Evolutionary conservation across 140 eudicot genomes (phyloP).

Genomic region (Bidens hawaiensis): DNA sequence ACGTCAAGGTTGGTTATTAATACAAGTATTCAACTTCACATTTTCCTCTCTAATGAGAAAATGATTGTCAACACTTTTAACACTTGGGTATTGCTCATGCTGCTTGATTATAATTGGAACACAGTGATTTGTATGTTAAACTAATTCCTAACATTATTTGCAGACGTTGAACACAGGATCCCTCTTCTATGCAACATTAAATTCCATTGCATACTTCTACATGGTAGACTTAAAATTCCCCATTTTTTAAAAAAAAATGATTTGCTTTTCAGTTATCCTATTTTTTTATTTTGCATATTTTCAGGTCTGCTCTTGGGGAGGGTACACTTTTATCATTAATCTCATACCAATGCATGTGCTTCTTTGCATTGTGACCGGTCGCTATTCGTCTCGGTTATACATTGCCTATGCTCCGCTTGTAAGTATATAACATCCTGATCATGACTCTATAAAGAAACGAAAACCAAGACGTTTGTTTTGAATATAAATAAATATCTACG

Average conservation of each 20-base stretch:
- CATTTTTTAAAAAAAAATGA: constrained; percentile 6
- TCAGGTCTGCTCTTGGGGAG: constrained; percentile 99
- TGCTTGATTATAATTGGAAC: constrained; percentile 9
- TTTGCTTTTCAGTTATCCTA: neutral
- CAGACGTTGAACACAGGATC: constrained; percentile 99
- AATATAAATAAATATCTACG: neutral
- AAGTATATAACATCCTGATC: constrained; percentile 29
- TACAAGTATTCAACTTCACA: neutral
- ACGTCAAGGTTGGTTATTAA: constrained; percentile 58
- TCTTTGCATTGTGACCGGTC: constrained; percentile 95
- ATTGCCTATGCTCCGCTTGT: constrained; percentile 98
- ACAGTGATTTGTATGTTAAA: neutral
- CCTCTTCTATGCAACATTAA: constrained; percentile 91
- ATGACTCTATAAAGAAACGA: neutral
- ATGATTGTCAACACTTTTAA: neutral
- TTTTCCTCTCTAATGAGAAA: neutral
- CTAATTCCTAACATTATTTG: constrained; percentile 23
- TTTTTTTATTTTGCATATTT: neutral
- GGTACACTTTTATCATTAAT: constrained; percentile 95
- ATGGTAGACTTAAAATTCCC: constrained; percentile 53
- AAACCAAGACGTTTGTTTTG: neutral
- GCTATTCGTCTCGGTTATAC: constrained; percentile 88
- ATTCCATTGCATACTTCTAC: constrained; percentile 87
- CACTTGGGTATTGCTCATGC: neutral
- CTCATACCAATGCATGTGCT: constrained; percentile 99